Evolutionary conservation across 2,329 filamentous ascomycete species (phyloP), one percentile per base, ranked within the genome.

Genomic region (Aspergillus felis): DNA sequence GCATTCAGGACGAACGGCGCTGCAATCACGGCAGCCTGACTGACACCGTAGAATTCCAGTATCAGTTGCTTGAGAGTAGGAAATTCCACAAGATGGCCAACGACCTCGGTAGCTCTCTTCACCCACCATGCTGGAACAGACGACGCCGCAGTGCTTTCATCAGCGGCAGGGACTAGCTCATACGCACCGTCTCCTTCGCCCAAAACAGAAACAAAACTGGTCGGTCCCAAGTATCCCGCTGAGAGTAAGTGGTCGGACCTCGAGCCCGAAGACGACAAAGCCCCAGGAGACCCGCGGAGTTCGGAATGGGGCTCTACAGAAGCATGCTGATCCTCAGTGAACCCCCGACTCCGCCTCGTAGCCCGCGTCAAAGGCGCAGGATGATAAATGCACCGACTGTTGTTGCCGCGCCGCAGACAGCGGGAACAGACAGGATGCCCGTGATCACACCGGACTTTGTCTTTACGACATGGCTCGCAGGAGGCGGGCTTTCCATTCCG

Each of bases 21-120:
- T 2, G 76, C 68, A 27, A 78, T 66, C 4, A 73, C 66, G 2
- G 71, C 71, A 7, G 69, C 65, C 59, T 75, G 69, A 25, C 68
- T 71, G 1, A 66, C 24, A 8, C 27, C 42, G 53, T 67, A 68
- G 46, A 64, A 66, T 41, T 65, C 64, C 6, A 51, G 57, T n/a
- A 71, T 60, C 0, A 66, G 35, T 2, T 55, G 50, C n/a, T 66
- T 53, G 14, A 66, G 60, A 1, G 50, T 53, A 5, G 54, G 12
- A 4, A 64, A 64, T n/a, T 65, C 61, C 8, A 47, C 28, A 9
- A 70, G 57, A 17, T 42, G 55, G 14, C 54, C 28, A 3, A 69
- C 22, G 1, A 66, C 35, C 38, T 66, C 63, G 1, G 57, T 59
- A 9, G 62, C 57, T 47, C 64, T 63, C 17, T 62, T 51, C 3